Percentiles rank a stretch among this genome's conserved stretches.
phyloP scores from a whole-genome alignment of 345 rosid genomes.

The Hypericum androsaemum region DNA sequence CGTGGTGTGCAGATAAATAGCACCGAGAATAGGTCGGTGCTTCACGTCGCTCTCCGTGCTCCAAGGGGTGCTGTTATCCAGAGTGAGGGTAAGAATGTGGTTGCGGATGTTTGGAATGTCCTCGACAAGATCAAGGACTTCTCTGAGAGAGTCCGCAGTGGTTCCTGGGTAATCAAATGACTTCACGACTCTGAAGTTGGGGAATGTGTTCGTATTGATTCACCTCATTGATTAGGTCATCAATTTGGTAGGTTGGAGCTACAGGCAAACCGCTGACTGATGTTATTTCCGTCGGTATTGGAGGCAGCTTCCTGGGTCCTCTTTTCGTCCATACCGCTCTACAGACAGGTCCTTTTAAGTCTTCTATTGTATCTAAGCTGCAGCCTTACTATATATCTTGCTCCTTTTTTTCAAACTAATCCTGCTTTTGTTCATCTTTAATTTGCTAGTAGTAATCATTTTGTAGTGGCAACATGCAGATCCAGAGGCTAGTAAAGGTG shows the following conservation, averaged over 20 bases:
- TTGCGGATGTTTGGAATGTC: constrained; percentile 87
- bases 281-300: constrained; percentile 87
- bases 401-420: neutral
- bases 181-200: constrained; percentile 5
- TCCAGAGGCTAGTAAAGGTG: constrained; percentile 59
- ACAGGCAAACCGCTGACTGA: constrained; percentile 80
- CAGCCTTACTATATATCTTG: neutral
- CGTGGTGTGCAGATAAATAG: constrained; percentile 60
- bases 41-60: constrained; percentile 93
- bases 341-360: constrained; percentile 59
- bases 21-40: constrained; percentile 90
- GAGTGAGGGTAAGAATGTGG: constrained; percentile 80
- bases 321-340: constrained; percentile 90
- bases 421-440: constrained; percentile 8
- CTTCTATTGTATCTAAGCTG: constrained; percentile 6
- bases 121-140: constrained; percentile 77
- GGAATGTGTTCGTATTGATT: constrained; percentile 6
- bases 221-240: no score
- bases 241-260: constrained; percentile 66
- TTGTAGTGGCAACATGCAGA: constrained; percentile 39
- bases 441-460: constrained; percentile 6
- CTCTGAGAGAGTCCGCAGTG: constrained; percentile 79
- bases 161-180: constrained; percentile 65
- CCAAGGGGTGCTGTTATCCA: constrained; percentile 61
- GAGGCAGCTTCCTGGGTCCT: constrained; percentile 97